A percentile compares a stretch with the other conserved stretches of the same genome.
Evolutionary conservation across 805 yeast genomes (phyloP).

Genomic region (Zygosaccharomyces siamensis): DNA sequence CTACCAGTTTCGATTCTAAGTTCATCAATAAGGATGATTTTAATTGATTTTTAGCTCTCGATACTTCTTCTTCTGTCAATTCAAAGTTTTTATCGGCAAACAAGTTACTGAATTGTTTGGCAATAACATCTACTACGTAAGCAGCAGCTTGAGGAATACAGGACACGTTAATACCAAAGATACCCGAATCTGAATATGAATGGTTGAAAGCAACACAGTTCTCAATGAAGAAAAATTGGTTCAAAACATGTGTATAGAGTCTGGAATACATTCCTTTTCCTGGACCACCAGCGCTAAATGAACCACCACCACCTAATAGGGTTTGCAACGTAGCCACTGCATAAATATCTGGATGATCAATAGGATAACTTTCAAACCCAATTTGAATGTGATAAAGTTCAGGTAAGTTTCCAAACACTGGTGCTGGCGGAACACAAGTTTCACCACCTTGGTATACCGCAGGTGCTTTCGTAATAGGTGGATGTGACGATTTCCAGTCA

Average conservation of each 20-base stretch:
- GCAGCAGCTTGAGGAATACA: conserved; percentile 85
- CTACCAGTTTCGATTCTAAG: conserved; percentile 87
- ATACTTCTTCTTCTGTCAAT: conserved; percentile 65
- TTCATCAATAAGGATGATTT: conserved; percentile 87
- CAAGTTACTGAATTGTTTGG: conserved; percentile 51
- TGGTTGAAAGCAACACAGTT: conserved; percentile 85
- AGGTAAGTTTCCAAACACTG: conserved; percentile 59
- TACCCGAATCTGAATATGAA: conserved; percentile 82
- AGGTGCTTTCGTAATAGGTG: conserved; percentile 30
- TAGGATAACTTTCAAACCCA: conserved; percentile 83
- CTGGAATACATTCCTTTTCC: conserved; percentile 98
- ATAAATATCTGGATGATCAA: conserved; percentile 79
- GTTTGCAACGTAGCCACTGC: conserved; percentile 88
- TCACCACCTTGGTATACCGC: conserved; percentile 61
- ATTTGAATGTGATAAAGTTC: conserved; percentile 81
- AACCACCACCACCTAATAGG: conserved; percentile 92
- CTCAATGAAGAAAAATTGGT: conserved; percentile 87
- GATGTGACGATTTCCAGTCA: conserved; percentile 42
- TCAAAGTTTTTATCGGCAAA: conserved; percentile 55
- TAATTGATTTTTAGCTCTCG: conserved; percentile 88
- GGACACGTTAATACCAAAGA: conserved; percentile 83
- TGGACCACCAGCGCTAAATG: conserved; percentile 98
- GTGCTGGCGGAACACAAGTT: conserved; percentile 49
- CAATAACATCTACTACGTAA: conserved; percentile 73
- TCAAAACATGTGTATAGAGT: conserved; percentile 83